A percentile compares a stretch with the other conserved stretches of the same genome.
Evolutionary conservation across 2,329 filamentous ascomycete species (phyloP).

Genomic region (Dothideomycetes sp.): DNA sequence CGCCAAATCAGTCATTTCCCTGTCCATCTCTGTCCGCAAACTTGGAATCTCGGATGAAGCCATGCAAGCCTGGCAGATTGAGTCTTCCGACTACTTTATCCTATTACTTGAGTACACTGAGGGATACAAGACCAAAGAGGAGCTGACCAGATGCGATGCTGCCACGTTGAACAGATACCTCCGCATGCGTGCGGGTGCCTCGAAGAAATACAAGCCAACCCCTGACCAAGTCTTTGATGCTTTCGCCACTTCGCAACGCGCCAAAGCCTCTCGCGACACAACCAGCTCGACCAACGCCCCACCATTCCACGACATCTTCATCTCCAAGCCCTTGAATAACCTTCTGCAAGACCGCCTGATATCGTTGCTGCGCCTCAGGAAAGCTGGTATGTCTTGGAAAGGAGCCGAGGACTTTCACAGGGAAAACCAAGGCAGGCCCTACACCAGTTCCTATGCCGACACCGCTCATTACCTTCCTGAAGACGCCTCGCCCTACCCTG

Average conservation of each 20-base stretch:
- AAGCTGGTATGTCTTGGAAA: constrained; percentile 53
- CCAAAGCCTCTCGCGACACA: constrained; percentile 10
- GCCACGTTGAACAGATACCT: constrained; percentile 30
- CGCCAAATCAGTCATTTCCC: constrained; percentile 47
- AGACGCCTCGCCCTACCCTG: constrained; percentile 31
- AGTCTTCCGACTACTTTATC: constrained; percentile 59
- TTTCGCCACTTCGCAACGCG: constrained; percentile 33
- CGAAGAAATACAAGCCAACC: constrained; percentile 63
- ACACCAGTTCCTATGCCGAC: constrained; percentile 22
- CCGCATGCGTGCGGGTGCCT: constrained; percentile 62
- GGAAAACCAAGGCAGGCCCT: constrained; percentile 32
- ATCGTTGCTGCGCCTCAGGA: constrained; percentile 47
- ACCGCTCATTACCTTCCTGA: constrained; percentile 32
- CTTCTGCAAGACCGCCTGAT: constrained; percentile 60
- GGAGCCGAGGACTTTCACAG: constrained; percentile 54
- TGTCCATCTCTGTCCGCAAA: constrained; percentile 61
- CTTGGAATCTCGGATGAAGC: constrained; percentile 66
- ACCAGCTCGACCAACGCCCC: neutral
- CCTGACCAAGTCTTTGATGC: constrained; percentile 43
- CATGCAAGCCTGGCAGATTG: constrained; percentile 67
- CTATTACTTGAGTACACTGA: constrained; percentile 57
- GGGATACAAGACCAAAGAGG: constrained; percentile 53
- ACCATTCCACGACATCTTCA: constrained; percentile 51
- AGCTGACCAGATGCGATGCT: constrained; percentile 38
- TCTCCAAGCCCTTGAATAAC: constrained; percentile 61